Evolutionary conservation across 331 rosid genomes (phyloP).

Genomic region (Prunus yedoensis): DNA sequence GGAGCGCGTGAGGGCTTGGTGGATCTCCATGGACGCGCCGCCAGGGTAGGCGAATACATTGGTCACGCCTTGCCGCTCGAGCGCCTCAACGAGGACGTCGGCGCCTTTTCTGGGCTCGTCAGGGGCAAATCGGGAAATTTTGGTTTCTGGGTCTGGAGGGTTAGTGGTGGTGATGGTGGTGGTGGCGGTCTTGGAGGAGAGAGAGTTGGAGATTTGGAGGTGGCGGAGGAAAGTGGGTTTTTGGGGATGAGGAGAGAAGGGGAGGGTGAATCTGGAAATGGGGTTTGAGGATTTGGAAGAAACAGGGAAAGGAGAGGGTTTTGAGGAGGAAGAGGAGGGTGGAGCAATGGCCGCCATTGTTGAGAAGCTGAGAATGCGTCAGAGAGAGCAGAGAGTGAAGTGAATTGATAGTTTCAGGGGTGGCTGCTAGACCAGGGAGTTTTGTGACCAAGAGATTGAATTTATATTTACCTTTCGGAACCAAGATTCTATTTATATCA

Average conservation of each 20-base stretch:
- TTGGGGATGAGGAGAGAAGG: neutral
- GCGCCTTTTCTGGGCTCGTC: slow-evolving; percentile 67
- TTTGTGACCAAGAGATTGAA: slow-evolving; percentile 6
- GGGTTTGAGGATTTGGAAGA: slow-evolving; percentile 24
- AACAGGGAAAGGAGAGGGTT: slow-evolving; percentile 5
- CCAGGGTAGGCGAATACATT: slow-evolving; percentile 86
- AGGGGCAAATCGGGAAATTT: slow-evolving; percentile 46
- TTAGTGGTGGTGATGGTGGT: slow-evolving; percentile 17
- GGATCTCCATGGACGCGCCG: slow-evolving; percentile 90
- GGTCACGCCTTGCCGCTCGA: slow-evolving; percentile 72
- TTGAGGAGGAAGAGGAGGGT: slow-evolving; percentile 14
- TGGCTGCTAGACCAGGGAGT: neutral
- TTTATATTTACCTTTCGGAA: neutral
- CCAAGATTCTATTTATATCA: no score
- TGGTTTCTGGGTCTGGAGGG: slow-evolving; percentile 1
- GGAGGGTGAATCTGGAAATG: slow-evolving; percentile 13
- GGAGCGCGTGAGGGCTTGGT: slow-evolving; percentile 86
- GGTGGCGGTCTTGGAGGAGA: slow-evolving; percentile 34
- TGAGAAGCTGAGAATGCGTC: neutral
- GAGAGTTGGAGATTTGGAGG: slow-evolving; percentile 26
- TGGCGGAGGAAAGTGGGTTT: slow-evolving; percentile 20
- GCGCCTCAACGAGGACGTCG: slow-evolving; percentile 79
- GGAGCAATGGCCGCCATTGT: slow-evolving; percentile 57
- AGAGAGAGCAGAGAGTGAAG: neutral
- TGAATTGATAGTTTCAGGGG: neutral